Base-by-base conservation (phyloP, 495 filamentous ascomycete species). In the Terfezia claveryi region DNA sequence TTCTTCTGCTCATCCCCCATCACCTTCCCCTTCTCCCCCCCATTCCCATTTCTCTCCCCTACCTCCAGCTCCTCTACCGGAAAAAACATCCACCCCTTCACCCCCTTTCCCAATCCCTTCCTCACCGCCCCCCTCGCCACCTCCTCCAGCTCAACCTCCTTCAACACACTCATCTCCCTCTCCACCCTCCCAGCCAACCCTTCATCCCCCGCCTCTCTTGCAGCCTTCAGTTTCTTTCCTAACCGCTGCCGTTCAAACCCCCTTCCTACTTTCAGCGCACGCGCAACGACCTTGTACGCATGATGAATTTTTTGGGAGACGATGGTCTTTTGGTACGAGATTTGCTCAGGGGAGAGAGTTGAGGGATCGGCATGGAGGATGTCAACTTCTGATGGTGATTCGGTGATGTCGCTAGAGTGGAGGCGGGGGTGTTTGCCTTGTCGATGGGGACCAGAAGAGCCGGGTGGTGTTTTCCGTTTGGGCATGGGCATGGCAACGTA, bases 111-210 rank as follows among this genome's bases (percentile, higher is more conserved):
- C 79, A 20, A 88, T 80, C 6, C 78, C 76, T 36, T 74, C 78
- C 23, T 79, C 79, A 61, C 83, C 87, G 64, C 74, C 88, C 49
- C 94, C 68, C 55, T 81, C 74, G 58, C 83, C 87, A 51, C 74
- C 78, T 10, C 92, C 85, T 71, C 92, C 92, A 37, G 75, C 68
- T 41, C 73, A 59, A 11, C 72, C 71, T 10, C 65, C 37, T 38
- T 67, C 67, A 54, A 72, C 69, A 37, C 76, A 69, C 38, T 73
- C 68, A n/a, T 70, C 68, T 46, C 72, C 56, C 56, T 55, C 52
- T 73, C 71, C 2, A 69, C 69, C 54, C 69, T 74, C 2, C 70
- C 59, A 5, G 74, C 70, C 50, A 70, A 71, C 6, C 71, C 75
- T 1, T 78, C 67, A 52, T 76, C 75, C 53, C 71, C 62, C 8